Evolutionary conservation across 2,329 filamentous ascomycete genomes (phyloP).

Genomic region (Xylariaceae sp.): DNA sequence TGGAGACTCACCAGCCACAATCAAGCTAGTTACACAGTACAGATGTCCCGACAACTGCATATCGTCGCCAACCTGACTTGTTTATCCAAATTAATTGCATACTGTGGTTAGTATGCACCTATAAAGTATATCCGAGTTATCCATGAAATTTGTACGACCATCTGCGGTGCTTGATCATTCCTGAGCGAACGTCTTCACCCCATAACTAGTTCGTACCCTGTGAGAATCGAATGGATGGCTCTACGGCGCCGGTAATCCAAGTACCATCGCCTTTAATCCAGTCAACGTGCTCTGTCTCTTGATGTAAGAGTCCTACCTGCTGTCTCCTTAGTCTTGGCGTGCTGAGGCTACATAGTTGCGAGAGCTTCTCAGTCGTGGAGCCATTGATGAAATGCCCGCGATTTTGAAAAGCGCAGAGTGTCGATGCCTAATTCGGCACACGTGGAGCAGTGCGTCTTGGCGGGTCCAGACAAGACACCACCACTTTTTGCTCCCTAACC

Average conservation of each 20-base stretch:
- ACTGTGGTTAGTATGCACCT: no score
- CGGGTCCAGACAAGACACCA: neutral
- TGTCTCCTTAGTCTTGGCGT: neutral
- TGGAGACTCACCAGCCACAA: conserved; percentile 6
- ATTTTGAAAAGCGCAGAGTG: neutral
- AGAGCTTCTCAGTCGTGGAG: neutral
- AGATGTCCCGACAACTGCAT: neutral
- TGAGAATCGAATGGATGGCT: neutral
- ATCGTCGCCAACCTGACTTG: neutral
- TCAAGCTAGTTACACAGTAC: neutral
- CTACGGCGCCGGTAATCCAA: neutral
- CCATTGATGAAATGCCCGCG: neutral
- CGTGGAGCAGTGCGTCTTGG: neutral
- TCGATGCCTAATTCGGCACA: neutral
- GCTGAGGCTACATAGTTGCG: neutral
- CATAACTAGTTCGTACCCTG: neutral
- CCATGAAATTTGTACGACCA: no score
- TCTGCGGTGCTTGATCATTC: neutral
- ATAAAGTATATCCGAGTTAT: no score
- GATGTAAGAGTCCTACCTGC: neutral
- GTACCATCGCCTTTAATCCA: neutral
- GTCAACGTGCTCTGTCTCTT: neutral
- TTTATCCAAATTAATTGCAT: neutral
- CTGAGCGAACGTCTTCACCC: neutral
- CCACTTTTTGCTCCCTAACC: no score